Base-by-base conservation (phyloP, 164 flowering plant species). In the Platanus orientalis region DNA sequence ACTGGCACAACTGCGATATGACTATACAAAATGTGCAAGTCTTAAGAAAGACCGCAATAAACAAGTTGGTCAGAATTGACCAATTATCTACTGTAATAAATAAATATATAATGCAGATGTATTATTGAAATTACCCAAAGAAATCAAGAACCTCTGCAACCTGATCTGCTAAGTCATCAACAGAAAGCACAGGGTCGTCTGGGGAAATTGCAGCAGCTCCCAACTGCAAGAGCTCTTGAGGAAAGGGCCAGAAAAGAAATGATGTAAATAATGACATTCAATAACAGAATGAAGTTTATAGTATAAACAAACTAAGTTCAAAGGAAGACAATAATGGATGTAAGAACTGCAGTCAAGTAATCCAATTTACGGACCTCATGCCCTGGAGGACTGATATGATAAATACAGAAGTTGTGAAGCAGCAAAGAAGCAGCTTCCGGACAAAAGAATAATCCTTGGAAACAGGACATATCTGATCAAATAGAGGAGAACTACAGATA, bases 381-480 rank as follows among this genome's bases (percentile, higher is more conserved):
- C 34, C 96, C 96, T 51, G 96, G 96, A 62, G 96, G 91, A 71
- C 84, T 78, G 60, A 90, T 84, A 60, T 90, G 96, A 72, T 90
- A 90, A 24, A 90, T 79, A 76, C 96, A 90, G 75, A 90, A 90
- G 69, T 87, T 87, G 74, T 90, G 88, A 44, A 90, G 93, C 75
- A 90, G 67, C 79, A 90, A 73, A 21, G 92, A 85, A 63, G 88
- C 82, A 60, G 92, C 96, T 75, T 90, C 96, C 6, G 96, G 92
- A 66, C 85, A 90, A 65, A 82, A 87, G 76, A 90, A 87, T 51
- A 90, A 72, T 48, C 92, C 94, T 81, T 84, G 91, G 79, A 90
- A 90, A 69, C 96, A 90, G 42, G 96, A 90, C 80, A 87, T 75
- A 78, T 84, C 96, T 90, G 90, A 50, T 29, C 54, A 75, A 64